Evolutionary conservation across 192 early-diverging fungal genomes (phyloP).

Genomic region (Obelidium mucronatum): DNA sequence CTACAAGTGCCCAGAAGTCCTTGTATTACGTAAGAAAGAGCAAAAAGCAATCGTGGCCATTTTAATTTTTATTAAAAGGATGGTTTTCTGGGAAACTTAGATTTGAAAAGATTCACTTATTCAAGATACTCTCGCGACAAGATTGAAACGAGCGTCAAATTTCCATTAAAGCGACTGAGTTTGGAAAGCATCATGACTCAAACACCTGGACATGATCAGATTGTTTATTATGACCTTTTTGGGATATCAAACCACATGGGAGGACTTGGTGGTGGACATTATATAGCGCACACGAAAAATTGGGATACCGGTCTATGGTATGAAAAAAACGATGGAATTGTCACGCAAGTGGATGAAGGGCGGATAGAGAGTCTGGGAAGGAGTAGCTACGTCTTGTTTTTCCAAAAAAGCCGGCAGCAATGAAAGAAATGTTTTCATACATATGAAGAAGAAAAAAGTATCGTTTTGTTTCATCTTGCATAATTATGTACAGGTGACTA

Average conservation of each 20-base stretch:
- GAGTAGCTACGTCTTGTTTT: slow-evolving; percentile 50
- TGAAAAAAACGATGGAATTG: slow-evolving; percentile 39
- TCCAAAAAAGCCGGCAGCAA: slow-evolving; percentile 33
- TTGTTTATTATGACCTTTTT: slow-evolving; percentile 56
- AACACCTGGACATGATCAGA: slow-evolving; percentile 30
- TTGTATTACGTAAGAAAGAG: slow-evolving; percentile 56
- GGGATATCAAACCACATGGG: slow-evolving; percentile 59
- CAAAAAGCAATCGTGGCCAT: neutral
- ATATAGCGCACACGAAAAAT: slow-evolving; percentile 50
- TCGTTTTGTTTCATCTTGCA: too few species aligned
- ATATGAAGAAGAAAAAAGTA: too few species aligned
- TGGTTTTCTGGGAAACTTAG: too few species aligned
- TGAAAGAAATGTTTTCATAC: too few species aligned
- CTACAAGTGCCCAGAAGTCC: slow-evolving; percentile 49
- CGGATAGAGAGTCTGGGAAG: slow-evolving; percentile 18
- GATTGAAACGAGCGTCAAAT: slow-evolving; percentile 48
- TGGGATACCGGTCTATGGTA: slow-evolving; percentile 47
- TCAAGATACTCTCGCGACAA: slow-evolving; percentile 50
- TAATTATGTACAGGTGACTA: too few species aligned
- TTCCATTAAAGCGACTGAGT: slow-evolving; percentile 36
- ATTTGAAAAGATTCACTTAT: slow-evolving; percentile 58
- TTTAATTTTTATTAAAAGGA: too few species aligned
- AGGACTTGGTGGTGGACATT: slow-evolving; percentile 59
- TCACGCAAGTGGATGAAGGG: slow-evolving; percentile 15
- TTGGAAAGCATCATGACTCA: neutral